phyloP scores from a whole-genome alignment of 352 stramenopile species.

The Globisporangium echinulatum region DNA sequence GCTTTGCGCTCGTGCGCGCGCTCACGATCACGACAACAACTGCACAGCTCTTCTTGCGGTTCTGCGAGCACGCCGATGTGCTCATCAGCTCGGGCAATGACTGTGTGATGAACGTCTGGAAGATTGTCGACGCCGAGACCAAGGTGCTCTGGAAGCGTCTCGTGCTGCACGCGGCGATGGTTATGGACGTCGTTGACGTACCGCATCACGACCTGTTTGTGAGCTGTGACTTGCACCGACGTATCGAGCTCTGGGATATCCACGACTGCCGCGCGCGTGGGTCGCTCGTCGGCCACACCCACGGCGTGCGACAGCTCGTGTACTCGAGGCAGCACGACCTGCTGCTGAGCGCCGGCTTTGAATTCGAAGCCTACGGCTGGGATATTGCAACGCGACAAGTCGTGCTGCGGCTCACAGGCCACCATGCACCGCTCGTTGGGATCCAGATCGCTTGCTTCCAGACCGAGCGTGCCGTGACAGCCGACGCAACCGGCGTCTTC shows the following conservation, averaged over 20 bases:
- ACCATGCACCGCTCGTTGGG: constrained; percentile 68
- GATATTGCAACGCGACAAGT: constrained; percentile 74
- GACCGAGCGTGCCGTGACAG: constrained; percentile 77
- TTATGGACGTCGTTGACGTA: constrained; percentile 69
- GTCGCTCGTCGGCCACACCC: constrained; percentile 46
- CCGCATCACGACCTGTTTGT: constrained; percentile 67
- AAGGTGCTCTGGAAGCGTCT: constrained; percentile 58
- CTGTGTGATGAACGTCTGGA: constrained; percentile 67
- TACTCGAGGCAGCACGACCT: constrained; percentile 72
- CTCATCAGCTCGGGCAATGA: constrained; percentile 65
- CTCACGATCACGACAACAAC: constrained; percentile 60
- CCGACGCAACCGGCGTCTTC: constrained; percentile 60
- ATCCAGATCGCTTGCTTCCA: constrained; percentile 68
- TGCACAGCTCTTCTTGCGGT: constrained; percentile 55
- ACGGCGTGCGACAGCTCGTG: constrained; percentile 70
- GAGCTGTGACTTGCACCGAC: constrained; percentile 67
- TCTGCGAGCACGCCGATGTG: constrained; percentile 43
- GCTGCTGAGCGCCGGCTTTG: constrained; percentile 76
- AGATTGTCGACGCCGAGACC: constrained; percentile 42
- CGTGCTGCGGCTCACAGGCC: constrained; percentile 55
- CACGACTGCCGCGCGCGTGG: constrained; percentile 59
- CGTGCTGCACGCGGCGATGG: constrained; percentile 40
- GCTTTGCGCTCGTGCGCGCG: constrained; percentile 35
- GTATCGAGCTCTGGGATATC: constrained; percentile 77
- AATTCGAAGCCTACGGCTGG: constrained; percentile 81